Base-by-base conservation (phyloP, 441 rosid genomes). In the Omphalea diandra region DNA sequence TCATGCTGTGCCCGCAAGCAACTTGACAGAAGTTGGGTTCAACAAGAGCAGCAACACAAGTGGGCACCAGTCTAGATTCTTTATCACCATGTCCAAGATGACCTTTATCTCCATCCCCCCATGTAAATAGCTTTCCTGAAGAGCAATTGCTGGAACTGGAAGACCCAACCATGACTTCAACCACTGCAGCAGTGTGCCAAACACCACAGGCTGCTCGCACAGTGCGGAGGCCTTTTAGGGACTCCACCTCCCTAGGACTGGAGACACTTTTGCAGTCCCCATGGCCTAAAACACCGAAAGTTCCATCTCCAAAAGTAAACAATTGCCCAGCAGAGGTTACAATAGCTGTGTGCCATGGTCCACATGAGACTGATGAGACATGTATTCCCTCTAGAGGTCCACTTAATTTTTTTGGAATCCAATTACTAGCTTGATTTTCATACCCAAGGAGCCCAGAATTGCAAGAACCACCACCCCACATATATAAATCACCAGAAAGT, bases 181-280 rank as follows among this genome's bases (percentile, higher is more conserved):
- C 97, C 76, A 95, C 89, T 22, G 99, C 99, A 73, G 98, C 99
- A 71, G 98, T 95, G 79, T 95, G 99, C 99, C 99, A 95, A 77
- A 96, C 97, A 74, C 99, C 99, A 82, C 99, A 93, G 59, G 99
- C 89, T 71, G 91, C 98, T 66, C 96, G 83, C 70, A 93, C 94
- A 62, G 97, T 90, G 76, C 97, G 94, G 41, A 93, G 97, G 58
- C 99, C 99, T 84, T 87, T 96, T 47, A 96, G 86, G 49, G 95
- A 93, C 67, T 93, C 97, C 68, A 96, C 97, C 85, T 96, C 99
- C 82, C 91, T 88, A 17, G 99, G 99, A 54, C 69, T 71, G n/a
- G 92, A 88, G 50, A 84, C 84, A 80, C 97, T 93, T 82, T 71
- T 87, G 74, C 82, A 81, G 77, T 96, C 98, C 52, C 93, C 97